Percentiles rank a stretch among this genome's conserved stretches.
These are phyloP conservation scores for Insectozyma bohioensis DNA, from an alignment of 1,139 yeast species.

Conservation along the genomic window DNA sequence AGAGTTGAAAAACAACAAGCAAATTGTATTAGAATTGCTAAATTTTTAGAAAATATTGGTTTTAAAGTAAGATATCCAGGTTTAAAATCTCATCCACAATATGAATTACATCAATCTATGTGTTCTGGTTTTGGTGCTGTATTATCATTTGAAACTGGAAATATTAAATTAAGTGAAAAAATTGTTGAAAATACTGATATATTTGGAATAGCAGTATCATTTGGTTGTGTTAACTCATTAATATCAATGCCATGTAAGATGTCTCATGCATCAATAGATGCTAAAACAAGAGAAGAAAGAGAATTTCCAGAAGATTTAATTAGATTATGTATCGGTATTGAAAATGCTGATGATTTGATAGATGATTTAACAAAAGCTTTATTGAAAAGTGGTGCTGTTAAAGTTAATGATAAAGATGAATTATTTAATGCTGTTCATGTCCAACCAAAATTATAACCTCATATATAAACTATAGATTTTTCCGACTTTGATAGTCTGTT, in stretches of 20 bases:
- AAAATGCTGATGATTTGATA: conserved; percentile 63
- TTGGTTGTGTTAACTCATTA: conserved; percentile 90
- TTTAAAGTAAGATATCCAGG: conserved; percentile 85
- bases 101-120: conserved; percentile 73
- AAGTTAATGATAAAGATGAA: conserved; percentile 42
- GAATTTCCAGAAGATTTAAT: conserved; percentile 90
- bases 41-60: conserved; percentile 61
- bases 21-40: conserved; percentile 73
- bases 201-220: conserved; percentile 88
- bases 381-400: conserved; percentile 60
- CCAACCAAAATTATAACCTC: conserved; percentile 40
- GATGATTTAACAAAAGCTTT: conserved; percentile 74
- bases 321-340: conserved; percentile 86
- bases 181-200: conserved; percentile 75
- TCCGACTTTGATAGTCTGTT: neutral
- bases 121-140: conserved; percentile 91
- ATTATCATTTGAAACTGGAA: conserved; percentile 83
- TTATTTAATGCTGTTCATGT: conserved; percentile 43
- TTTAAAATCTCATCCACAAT: conserved; percentile 74
- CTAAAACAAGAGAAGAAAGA: conserved; percentile 80
- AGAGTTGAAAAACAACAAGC: conserved; percentile 85
- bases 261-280: conserved; percentile 97
- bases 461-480: too few relatives aligned
- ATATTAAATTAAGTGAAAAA: conserved; percentile 61
- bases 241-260: conserved; percentile 91